Evolutionary conservation across 2,329 filamentous ascomycete genomes (phyloP), one percentile per base, ranked within the genome.

Genomic region (Phialemoniopsis sp.): DNA sequence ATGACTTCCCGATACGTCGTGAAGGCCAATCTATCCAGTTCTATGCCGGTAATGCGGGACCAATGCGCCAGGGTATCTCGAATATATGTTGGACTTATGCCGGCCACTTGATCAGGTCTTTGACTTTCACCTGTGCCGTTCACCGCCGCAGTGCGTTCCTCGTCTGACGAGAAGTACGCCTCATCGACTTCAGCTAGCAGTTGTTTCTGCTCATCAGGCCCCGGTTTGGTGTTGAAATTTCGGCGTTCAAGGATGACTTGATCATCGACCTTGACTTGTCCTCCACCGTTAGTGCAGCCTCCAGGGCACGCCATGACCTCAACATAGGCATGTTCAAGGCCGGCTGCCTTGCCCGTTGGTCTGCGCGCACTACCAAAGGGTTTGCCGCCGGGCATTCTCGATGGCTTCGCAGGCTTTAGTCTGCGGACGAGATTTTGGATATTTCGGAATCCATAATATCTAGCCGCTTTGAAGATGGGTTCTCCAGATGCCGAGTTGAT

Each of bases 241-340:
- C 66, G 71, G 35, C 70, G 70, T 45, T 72, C 71, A 32, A 70
- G 53, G 9, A 83, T 64, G 12, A 80, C 66, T 7, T 86, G 79
- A 58, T 97, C 93, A 38, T 89, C 87, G 18, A 88, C 79, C 57
- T 95, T 95, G 58, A 98, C 83, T 67, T 98, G 93, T 1, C 93
- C 93, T 29, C 93, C 93, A 3, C 93, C 93, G 53, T 98, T 98
- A 39, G 93, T 98, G 66, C 93, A 98, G 4, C 93, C 93, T n/a
- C 93, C 93, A 0, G 93, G 93, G 61, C 93, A 98, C 13, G 93
- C 93, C 93, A 98, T 98, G 42, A 98, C 93, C 64, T 98, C 93
- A 19, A 97, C 87, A 62, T 95, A 97, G n/a, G 85, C 77, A 59
- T 90, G 90, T 29, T 95, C 88, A 7, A 77, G 63, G 5, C 66